phyloP scores from a whole-genome alignment of 352 stramenopile species.

The Pythium biforme region DNA sequence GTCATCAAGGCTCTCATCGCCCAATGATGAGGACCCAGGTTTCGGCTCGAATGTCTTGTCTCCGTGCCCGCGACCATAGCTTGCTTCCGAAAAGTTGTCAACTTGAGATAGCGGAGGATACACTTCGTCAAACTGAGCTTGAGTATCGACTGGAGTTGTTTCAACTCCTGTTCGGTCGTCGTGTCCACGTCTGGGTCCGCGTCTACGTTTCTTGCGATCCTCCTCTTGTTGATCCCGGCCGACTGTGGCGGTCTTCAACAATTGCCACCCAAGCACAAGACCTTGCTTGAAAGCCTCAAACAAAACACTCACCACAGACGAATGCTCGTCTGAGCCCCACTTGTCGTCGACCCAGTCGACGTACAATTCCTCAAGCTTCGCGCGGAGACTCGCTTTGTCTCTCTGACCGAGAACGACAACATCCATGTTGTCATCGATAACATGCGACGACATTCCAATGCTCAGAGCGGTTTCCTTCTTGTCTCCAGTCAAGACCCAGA shows the following conservation, averaged over 20 bases:
- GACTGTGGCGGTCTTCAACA: constrained; percentile 66
- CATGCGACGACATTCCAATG: constrained; percentile 88
- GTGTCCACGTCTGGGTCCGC: constrained; percentile 35
- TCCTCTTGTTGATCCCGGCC: constrained; percentile 73
- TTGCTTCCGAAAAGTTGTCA: constrained; percentile 55
- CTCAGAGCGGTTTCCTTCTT: constrained; percentile 88
- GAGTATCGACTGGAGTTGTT: constrained; percentile 32
- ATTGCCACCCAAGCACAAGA: constrained; percentile 60
- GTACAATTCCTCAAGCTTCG: constrained; percentile 82
- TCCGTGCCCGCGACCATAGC: constrained; percentile 53
- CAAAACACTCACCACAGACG: constrained; percentile 69
- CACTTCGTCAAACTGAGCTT: constrained; percentile 65
- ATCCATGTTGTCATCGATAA: constrained; percentile 90
- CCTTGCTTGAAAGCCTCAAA: constrained; percentile 76
- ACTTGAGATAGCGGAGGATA: constrained; percentile 49
- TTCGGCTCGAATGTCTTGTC: constrained; percentile 77
- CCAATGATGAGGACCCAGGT: constrained; percentile 18
- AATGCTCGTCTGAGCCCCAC: constrained; percentile 83
- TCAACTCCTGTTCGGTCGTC: constrained; percentile 43
- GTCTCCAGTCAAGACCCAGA: constrained; percentile 95
- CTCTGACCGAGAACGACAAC: constrained; percentile 84
- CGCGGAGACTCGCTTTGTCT: constrained; percentile 72
- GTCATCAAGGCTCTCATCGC: constrained; percentile 63
- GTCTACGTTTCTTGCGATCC: constrained; percentile 63
- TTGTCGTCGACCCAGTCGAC: constrained; percentile 87